Evolutionary conservation across 441 rosid genomes (phyloP), one percentile per base, ranked within the genome.

Genomic region (Daphne laureola): DNA sequence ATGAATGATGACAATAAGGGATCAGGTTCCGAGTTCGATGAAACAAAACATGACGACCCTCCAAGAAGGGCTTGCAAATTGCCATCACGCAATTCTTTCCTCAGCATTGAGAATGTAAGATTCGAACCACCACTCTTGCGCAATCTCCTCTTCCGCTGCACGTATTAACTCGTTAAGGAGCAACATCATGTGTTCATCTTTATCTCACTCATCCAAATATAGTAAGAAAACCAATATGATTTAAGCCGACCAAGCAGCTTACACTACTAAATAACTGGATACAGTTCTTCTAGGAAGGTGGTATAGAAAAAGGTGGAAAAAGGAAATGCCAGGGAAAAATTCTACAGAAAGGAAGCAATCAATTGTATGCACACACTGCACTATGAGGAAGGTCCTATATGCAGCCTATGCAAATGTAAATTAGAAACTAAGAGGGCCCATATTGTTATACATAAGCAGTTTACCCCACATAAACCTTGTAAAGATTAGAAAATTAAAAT

Each of bases 141-240:
- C 61, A 80, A 67, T 68, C 81, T 85, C 59, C 90, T 77, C 72
- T 68, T 81, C 50, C 84, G 80, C 82, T 87, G 96, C 49, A 81
- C 71, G 95, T 90, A 67, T 57, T 45, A 53, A 65, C 51, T 53
- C 58, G 61, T 87, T 66, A 90, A 83, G 89, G 96, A 77, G 73
- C 47, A 58, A 61, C 45, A 64, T 5, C 45, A 38, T 51, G 27
- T 31, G 12, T 18, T 51, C 35, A 63, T 25, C 51, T 25, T 13
- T 43, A 26, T 14, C 51, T 18, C 21, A 8, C 38, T 16, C 13
- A 11, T 43, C 23, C 49, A 16, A 46, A 51, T 9, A 41, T 11
- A 14, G 25, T 21, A 21, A 21, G 25, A 21, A 21, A 21, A 21
- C 25, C 25, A 2, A 21, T 21, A 21, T 21, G 25, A 21, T 21